Evolutionary conservation across 345 rosid genomes (phyloP), one percentile per base, ranked within the genome.

Genomic region (Aegle marmelos): DNA sequence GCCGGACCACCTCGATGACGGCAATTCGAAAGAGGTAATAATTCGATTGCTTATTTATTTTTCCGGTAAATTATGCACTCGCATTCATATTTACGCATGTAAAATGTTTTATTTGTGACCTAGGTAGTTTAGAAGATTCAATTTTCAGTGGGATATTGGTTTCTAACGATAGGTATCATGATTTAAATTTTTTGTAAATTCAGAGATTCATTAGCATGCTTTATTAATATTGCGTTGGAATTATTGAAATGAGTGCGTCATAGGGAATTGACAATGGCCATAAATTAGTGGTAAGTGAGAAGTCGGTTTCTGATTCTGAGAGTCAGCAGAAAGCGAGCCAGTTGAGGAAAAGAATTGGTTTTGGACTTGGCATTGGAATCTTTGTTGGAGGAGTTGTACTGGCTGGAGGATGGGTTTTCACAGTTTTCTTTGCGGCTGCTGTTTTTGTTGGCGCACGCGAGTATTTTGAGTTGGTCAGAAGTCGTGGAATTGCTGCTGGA

Each of bases 381-480:
- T 84, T 90, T 27, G 89, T 76, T 31, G 99, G 96, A 62, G 95
- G 88, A 67, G 84, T 92, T 77, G 91, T 95, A 58, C 82, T 93
- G 83, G 94, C 94, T 62, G 99, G 99, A 68, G 94, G 94, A 75
- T 93, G 98, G 98, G 83, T 85, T 78, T 95, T 93, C 76, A 88
- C 99, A 0, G 58, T 84, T 74, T 91, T 85, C 28, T 33, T 93
- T 78, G 88, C 94, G 0, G 89, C 86, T 68, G 88, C 89, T 76
- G 96, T 93, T 50, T 95, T 95, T 37, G 85, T 88, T 9, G 96
- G 93, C 66, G 83, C 98, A 21, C 91, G 92, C 0, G 97, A 95
- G 79, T 95, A 93, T 83, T 93, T 95, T 79, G 94, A 92, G 80
- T 82, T 93, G 78, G 96, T 95, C 68, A 84, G 96, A 69, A 95